Conservation (phyloP, 352 stramenopile genomes). For the Globisporangium perplexum region DNA sequence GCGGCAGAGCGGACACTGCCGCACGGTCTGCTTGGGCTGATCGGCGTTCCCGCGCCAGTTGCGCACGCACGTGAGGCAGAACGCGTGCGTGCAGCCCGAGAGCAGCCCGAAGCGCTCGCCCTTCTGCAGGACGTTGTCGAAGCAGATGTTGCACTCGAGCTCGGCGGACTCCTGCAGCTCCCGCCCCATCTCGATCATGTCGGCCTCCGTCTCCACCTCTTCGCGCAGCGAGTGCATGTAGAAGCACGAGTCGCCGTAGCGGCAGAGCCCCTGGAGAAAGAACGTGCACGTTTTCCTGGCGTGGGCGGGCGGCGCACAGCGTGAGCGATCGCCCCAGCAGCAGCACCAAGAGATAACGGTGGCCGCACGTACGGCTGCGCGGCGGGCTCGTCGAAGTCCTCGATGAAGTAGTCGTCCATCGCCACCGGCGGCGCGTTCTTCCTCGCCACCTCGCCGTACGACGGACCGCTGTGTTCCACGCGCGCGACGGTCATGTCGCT, state of each 20-base stretch:
- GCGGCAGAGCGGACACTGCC: constrained; percentile 71
- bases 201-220: constrained; percentile 32
- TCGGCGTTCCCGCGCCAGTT: constrained; percentile 64
- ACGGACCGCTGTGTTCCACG: constrained; percentile 22
- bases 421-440: constrained; percentile 23
- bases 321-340: not conserved
- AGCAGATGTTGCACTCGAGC: constrained; percentile 85
- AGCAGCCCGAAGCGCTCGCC: constrained; percentile 79
- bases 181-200: constrained; percentile 48
- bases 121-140: constrained; percentile 69
- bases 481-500: constrained; percentile 7
- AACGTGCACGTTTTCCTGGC: constrained; percentile 77
- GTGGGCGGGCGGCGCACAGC: too few relatives aligned
- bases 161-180: constrained; percentile 61
- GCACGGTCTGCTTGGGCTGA: constrained; percentile 74
- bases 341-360: too few relatives aligned
- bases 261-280: constrained; percentile 71
- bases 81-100: constrained; percentile 74
- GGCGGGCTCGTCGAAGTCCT: constrained; percentile 28
- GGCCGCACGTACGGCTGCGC: constrained; percentile 51
- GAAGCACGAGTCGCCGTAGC: constrained; percentile 79
- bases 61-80: constrained; percentile 79
- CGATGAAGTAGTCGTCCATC: constrained; percentile 18
- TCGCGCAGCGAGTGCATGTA: constrained; percentile 64
- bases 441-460: constrained; percentile 45